phyloP scores from a whole-genome alignment of 495 filamentous ascomycete species.

The Baudoinia panamericana region DNA sequence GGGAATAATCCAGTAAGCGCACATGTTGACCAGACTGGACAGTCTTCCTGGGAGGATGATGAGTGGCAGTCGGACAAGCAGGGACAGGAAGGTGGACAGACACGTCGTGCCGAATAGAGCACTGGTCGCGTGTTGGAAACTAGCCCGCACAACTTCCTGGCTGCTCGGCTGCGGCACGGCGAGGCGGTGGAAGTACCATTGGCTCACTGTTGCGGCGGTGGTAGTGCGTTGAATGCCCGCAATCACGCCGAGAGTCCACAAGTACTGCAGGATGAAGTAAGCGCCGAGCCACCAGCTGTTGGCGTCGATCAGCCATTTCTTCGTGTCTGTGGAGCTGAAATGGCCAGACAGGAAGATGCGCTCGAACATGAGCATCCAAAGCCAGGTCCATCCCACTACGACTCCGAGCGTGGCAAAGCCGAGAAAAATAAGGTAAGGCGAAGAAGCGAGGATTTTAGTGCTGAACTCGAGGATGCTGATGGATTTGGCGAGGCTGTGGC shows the following conservation, averaged over 20 bases:
- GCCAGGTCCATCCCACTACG: conserved; percentile 82
- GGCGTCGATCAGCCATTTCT: conserved; percentile 59
- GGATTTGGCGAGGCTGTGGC: conserved; percentile 64
- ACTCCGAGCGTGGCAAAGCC: conserved; percentile 64
- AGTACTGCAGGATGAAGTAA: conserved; percentile 83
- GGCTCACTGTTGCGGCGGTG: conserved; percentile 87
- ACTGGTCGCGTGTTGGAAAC: conserved; percentile 61
- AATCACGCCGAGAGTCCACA: conserved; percentile 83
- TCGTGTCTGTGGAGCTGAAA: conserved; percentile 40
- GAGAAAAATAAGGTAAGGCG: conserved; percentile 68
- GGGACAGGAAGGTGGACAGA: conserved; percentile 63
- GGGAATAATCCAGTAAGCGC: conserved; percentile 65
- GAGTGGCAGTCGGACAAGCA: conserved; percentile 75
- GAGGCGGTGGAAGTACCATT: conserved; percentile 98
- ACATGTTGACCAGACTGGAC: conserved; percentile 46
- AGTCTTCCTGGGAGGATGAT: conserved; percentile 67
- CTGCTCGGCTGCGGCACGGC: conserved; percentile 62
- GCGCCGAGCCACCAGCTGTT: conserved; percentile 83
- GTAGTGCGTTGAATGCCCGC: conserved; percentile 78
- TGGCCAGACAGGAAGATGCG: conserved; percentile 82
- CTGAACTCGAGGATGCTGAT: conserved; percentile 83
- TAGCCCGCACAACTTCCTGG: conserved; percentile 66
- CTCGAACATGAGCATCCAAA: conserved; percentile 95
- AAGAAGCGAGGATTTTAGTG: conserved; percentile 70
- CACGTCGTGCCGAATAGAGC: conserved; percentile 91